Percentiles rank a stretch among this genome's conserved stretches.
Evolutionary conservation across 2,329 filamentous ascomycete genomes (phyloP).

Genomic region (Penicillium sp.): DNA sequence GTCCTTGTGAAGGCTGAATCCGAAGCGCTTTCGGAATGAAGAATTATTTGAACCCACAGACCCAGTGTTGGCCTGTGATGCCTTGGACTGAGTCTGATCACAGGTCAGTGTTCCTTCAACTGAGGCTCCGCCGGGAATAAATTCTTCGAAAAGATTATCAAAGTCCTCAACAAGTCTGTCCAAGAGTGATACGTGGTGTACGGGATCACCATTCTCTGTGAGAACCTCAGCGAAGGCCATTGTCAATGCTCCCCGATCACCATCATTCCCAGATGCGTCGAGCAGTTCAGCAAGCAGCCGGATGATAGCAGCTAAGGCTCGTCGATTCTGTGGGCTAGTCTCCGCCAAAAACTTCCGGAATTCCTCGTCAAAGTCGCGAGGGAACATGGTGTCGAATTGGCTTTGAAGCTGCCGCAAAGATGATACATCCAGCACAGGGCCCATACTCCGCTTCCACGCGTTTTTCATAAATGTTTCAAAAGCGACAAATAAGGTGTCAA

Average conservation of each 20-base stretch:
- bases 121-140: constrained; percentile 46
- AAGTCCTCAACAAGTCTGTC: constrained; percentile 89
- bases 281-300: constrained; percentile 84
- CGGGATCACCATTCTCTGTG: constrained; percentile 72
- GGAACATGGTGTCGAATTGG: constrained; percentile 44
- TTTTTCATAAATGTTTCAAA: constrained; percentile 91
- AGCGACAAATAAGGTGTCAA: constrained; percentile 84
- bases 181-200: constrained; percentile 82
- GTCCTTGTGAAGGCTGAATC: constrained; percentile 74
- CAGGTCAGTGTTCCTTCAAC: constrained; percentile 46
- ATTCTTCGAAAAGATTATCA: constrained; percentile 80
- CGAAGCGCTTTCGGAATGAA: constrained; percentile 80
- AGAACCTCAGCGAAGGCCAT: constrained; percentile 86
- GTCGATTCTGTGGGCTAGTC: constrained; percentile 60
- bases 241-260: constrained; percentile 83
- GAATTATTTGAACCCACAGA: constrained; percentile 85
- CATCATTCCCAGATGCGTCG: constrained; percentile 86
- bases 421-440: constrained; percentile 73
- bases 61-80: constrained; percentile 64
- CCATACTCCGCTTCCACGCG: constrained; percentile 87
- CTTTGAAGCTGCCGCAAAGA: constrained; percentile 71
- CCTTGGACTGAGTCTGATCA: constrained; percentile 60
- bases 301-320: constrained; percentile 80
- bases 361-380: constrained; percentile 55
- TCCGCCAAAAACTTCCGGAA: constrained; percentile 55